Evolutionary conservation across 2,329 filamentous ascomycete genomes (phyloP).

Genomic region (Colletotrichum navitas): DNA sequence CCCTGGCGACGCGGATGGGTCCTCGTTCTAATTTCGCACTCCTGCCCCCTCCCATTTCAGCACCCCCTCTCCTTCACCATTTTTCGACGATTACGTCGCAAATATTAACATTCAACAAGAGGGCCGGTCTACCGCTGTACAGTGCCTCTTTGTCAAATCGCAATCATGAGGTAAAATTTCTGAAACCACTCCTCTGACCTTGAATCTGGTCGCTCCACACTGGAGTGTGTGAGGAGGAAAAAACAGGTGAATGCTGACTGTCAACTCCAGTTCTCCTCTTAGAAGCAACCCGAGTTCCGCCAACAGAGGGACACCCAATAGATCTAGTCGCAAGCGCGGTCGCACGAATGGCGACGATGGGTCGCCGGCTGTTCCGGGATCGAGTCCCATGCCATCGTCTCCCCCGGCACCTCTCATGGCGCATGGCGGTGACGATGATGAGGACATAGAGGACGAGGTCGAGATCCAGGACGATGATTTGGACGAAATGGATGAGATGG

Average conservation of each 20-base stretch:
- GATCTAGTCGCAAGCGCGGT: slow-evolving; percentile 67
- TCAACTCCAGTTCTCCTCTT: slow-evolving; percentile 79
- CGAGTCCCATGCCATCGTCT: slow-evolving; percentile 75
- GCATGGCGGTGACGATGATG: slow-evolving; percentile 76
- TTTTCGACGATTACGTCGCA: slow-evolving; percentile 12
- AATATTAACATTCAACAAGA: slow-evolving; percentile 10
- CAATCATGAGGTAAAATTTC: slow-evolving; percentile 50
- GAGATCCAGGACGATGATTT: slow-evolving; percentile 80
- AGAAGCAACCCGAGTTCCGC: slow-evolving; percentile 84
- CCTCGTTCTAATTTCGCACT: slow-evolving; percentile 38
- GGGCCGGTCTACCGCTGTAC: neutral
- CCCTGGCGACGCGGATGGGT: slow-evolving; percentile 36
- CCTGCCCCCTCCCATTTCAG: slow-evolving; percentile 18
- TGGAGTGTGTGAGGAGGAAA: neutral
- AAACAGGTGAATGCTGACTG: slow-evolving; percentile 34
- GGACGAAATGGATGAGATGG: slow-evolving; percentile 84
- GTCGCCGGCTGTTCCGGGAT: slow-evolving; percentile 65
- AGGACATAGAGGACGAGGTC: slow-evolving; percentile 78
- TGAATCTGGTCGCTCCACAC: neutral
- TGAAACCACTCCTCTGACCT: too few relatives aligned
- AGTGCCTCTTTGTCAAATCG: slow-evolving; percentile 14
- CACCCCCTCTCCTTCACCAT: slow-evolving; percentile 27
- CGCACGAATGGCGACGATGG: slow-evolving; percentile 65
- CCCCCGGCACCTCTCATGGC: slow-evolving; percentile 74
- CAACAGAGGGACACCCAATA: slow-evolving; percentile 76